These are phyloP conservation scores for Zostera marina DNA, from an alignment of 116 monocot genomes.

Conservation along the genomic window DNA sequence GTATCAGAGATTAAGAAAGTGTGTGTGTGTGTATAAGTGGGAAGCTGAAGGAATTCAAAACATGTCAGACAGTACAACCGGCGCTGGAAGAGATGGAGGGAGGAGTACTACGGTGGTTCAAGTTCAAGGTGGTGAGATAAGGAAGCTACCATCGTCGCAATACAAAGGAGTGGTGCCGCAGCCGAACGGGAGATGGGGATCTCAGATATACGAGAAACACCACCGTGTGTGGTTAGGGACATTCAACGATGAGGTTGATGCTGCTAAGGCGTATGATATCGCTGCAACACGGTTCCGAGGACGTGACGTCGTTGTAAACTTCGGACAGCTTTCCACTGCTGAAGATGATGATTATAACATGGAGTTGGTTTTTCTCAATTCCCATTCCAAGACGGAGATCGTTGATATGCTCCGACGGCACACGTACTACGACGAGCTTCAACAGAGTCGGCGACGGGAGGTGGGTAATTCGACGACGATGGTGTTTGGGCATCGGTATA, in stretches of 20 bases:
- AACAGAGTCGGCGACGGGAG: background rate
- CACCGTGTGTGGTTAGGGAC: constrained; percentile 75
- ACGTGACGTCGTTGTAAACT: constrained; percentile 61
- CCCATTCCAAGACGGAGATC: constrained; percentile 19
- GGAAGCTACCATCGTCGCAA: constrained; percentile 53
- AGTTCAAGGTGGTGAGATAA: too few relatives aligned
- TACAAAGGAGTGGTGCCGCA: constrained; percentile 80
- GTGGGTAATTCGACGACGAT: background rate
- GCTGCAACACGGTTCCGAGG: constrained; percentile 71
- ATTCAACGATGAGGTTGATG: constrained; percentile 44
- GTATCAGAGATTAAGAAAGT: too few relatives aligned
- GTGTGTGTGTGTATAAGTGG: too few relatives aligned
- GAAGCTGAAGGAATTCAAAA: too few relatives aligned
- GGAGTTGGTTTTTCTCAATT: constrained; percentile 5
- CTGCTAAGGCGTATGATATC: constrained; percentile 58
- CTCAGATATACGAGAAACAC: constrained; percentile 32
- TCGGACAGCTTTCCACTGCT: constrained; percentile 8
- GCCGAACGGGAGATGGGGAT: constrained; percentile 77
- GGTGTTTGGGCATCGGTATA: background rate
- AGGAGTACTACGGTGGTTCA: too few relatives aligned
- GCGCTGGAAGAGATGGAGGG: too few relatives aligned
- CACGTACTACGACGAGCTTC: constrained; percentile 51
- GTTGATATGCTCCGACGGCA: constrained; percentile 69
- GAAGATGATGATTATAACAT: background rate
- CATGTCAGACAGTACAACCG: too few relatives aligned